Evolutionary conservation across 352 stramenopile species (phyloP), one percentile per base, ranked within the genome.

Genomic region (Globisporangium splendens): DNA sequence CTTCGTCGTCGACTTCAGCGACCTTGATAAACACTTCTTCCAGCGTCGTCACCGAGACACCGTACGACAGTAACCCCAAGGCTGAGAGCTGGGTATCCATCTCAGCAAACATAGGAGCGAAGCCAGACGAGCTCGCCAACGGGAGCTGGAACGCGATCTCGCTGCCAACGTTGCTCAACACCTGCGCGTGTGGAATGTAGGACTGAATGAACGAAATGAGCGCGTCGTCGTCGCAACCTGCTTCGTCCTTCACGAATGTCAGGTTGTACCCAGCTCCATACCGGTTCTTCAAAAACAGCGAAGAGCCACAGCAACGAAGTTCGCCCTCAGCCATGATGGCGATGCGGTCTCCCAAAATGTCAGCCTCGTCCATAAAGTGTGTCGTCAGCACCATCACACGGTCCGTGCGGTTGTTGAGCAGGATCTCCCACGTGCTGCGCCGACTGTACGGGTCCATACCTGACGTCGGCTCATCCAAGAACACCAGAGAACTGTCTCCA

Each of bases 81-180:
- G 38, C 10, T 2, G 38, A 43, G 1, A 43, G 38, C 14, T 43
- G 38, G 38, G 1, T 13, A 43, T 43, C 38, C 38, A 43, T 43
- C 38, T 43, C 38, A 13, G 38, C 38, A 54, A 99, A 93, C 70
- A 99, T 91, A 1, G 47, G 61, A 15, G 86, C 66, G 66, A 99
- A 99, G 15, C 66, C 54, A 1, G 77, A 77, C 13, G 89, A 77
- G 12, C 79, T 78, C n/a, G 91, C 73, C 0, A 65, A 62, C 1
- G 96, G 96, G 1, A 99, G 77, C 72, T 99, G 91, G 67, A 97
- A 98, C 11, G 91, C 92, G 1, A 98, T 63, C 62, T 99, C 97
- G 6, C 91, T 91, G 5, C 96, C 96, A 42, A 86, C 91, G 73
- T 98, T 96, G 59, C 80, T 98, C 43, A 99, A 63, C 10, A 96